phyloP scores from a whole-genome alignment of 2,329 filamentous ascomycete genomes.

The Fusarium temperatum region DNA sequence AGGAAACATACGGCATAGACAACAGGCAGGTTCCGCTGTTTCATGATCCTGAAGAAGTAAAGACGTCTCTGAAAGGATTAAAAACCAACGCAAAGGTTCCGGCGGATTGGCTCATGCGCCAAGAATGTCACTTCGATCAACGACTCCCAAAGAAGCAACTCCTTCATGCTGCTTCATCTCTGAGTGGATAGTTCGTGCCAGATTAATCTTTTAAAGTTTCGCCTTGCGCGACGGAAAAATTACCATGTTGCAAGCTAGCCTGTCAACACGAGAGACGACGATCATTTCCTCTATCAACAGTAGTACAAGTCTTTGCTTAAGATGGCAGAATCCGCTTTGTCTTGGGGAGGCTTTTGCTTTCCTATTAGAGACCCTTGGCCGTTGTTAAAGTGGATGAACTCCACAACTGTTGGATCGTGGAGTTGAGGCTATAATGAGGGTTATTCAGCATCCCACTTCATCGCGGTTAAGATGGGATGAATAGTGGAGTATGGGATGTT shows the following conservation, averaged over 20 bases:
- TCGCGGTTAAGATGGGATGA: neutral
- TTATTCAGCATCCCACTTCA: slow-evolving; percentile 5
- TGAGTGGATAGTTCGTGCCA: neutral
- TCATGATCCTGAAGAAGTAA: neutral
- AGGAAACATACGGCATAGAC: neutral
- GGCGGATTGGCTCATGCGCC: neutral
- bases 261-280: neutral
- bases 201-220: neutral
- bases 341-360: neutral
- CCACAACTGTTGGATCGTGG: neutral
- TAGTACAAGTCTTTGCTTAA: neutral
- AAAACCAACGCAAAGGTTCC: neutral
- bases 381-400: neutral
- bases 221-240: slow-evolving; percentile 9
- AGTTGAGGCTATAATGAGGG: slow-evolving; percentile 1
- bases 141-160: neutral
- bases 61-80: neutral
- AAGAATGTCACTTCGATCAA: neutral
- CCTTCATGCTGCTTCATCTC: neutral
- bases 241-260: neutral
- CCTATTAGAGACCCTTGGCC: neutral
- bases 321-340: neutral
- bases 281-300: neutral
- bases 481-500: neutral
- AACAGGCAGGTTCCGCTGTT: neutral